These are phyloP conservation scores for Atractiella rhizophila DNA, from an alignment of 768 basidiomycete species.

Conservation along the genomic window DNA sequence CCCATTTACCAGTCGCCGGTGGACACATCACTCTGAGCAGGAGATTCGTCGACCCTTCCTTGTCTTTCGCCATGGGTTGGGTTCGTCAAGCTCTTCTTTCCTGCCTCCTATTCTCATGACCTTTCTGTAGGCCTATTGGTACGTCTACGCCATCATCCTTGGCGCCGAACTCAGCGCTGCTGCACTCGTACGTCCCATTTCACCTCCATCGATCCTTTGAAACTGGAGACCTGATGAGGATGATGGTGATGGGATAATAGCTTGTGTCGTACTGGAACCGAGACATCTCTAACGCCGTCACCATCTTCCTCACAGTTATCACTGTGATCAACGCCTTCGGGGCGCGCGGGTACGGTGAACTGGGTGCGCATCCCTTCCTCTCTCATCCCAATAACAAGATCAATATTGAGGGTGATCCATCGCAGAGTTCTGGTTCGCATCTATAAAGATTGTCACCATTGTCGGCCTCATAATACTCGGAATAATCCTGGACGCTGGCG, in stretches of 20 bases:
- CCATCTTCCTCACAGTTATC: constrained; percentile 20
- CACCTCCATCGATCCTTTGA: no score
- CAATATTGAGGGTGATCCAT: no score
- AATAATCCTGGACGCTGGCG: constrained; percentile 11
- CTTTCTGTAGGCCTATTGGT: constrained; percentile 28
- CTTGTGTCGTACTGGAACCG: constrained; percentile 47
- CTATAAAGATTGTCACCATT: constrained; percentile 10
- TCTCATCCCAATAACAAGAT: not conserved
- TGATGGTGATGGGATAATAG: no score
- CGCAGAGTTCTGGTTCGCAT: constrained; percentile 33
- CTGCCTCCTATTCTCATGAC: constrained; percentile 18
- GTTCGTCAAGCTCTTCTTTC: constrained; percentile 1
- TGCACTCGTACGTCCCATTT: no score
- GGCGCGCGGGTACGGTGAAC: constrained; percentile 27
- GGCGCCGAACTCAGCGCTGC: constrained; percentile 51
- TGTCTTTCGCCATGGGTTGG: constrained; percentile 14
- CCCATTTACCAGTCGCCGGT: constrained; percentile 12
- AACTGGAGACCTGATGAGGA: no score
- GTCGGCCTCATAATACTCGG: constrained; percentile 10
- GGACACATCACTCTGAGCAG: constrained; percentile 17
- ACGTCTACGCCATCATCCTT: constrained; percentile 29
- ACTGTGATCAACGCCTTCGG: constrained; percentile 24
- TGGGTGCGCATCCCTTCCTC: not conserved
- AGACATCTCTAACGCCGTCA: constrained; percentile 20
- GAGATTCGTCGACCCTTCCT: constrained; percentile 15